A percentile compares a stretch with the other conserved stretches of the same genome.
phyloP scores from a whole-genome alignment of 73 alveolate species.

The Paramecium sonneborni region DNA sequence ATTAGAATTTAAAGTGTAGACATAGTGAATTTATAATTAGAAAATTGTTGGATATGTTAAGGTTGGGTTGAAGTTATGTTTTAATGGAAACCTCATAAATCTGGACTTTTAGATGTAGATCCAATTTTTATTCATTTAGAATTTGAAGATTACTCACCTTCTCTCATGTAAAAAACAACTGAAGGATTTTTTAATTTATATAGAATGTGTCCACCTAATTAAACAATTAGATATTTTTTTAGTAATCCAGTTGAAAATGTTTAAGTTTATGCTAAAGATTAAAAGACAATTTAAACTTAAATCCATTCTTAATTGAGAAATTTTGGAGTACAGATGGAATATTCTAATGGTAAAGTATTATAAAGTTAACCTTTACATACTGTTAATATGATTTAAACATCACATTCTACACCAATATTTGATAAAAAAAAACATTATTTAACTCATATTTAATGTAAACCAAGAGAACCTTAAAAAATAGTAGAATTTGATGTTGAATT shows the following conservation, averaged over 20 bases:
- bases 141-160: conserved; percentile 79
- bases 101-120: conserved; percentile 70
- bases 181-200: conserved; percentile 68
- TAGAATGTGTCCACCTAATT: conserved; percentile 88
- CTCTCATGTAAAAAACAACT: conserved; percentile 64
- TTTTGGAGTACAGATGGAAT: conserved; percentile 22
- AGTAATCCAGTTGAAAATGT: conserved; percentile 29
- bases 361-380: conserved; percentile 39
- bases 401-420: conserved; percentile 1
- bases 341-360: background rate
- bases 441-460: conserved; percentile 55
- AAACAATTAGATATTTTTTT: conserved; percentile 72
- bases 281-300: conserved; percentile 28
- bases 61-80: conserved; percentile 92
- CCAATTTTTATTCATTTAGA: conserved; percentile 76
- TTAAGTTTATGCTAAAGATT: conserved; percentile 56
- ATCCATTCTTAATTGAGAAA: conserved; percentile 6
- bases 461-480: conserved; percentile 54
- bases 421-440: conserved; percentile 57
- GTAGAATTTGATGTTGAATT: background rate
- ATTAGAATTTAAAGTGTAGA: conserved; percentile 31
- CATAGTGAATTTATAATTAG: background rate
- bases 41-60: conserved; percentile 96
- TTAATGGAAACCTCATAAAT: conserved; percentile 75
- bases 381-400: conserved; percentile 32